Conservation (phyloP, 2,329 filamentous ascomycete species). For the Pestalotiopsis sp. region DNA sequence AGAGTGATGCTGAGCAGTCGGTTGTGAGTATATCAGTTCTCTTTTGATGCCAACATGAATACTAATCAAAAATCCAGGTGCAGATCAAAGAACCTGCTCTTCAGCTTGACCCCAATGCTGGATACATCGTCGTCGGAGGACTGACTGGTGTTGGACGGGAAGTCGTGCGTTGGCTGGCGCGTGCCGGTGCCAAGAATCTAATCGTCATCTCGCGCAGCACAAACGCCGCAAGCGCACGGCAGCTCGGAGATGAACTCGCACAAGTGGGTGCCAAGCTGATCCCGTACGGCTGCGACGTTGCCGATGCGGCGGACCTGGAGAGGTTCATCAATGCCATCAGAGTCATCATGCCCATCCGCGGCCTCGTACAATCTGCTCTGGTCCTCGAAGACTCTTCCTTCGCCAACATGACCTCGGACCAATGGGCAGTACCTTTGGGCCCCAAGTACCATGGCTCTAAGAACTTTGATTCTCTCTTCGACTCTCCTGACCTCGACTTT, state of each 20-base stretch:
- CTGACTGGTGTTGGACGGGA: slow-evolving; percentile 30
- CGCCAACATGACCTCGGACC: slow-evolving; percentile 13
- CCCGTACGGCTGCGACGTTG: not conserved
- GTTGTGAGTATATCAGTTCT: not conserved
- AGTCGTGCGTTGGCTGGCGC: slow-evolving; percentile 25
- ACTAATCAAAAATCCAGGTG: not conserved
- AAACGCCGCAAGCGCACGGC: slow-evolving; percentile 5
- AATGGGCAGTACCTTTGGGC: slow-evolving; percentile 1
- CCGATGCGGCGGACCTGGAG: not conserved
- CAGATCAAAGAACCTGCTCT: not conserved
- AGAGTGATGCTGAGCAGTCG: not conserved
- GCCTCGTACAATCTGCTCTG: slow-evolving; percentile 1
- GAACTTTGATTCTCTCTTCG: slow-evolving; percentile 23
- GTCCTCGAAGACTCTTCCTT: slow-evolving; percentile 12
- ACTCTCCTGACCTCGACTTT: slow-evolving; percentile 12
- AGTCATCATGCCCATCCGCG: slow-evolving; percentile 8
- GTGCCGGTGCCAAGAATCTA: slow-evolving; percentile 22
- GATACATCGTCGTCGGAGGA: slow-evolving; percentile 31
- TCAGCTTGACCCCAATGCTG: slow-evolving; percentile 19
- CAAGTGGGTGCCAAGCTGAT: not conserved
- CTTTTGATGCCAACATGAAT: not conserved
- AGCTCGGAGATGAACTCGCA: slow-evolving; percentile 8
- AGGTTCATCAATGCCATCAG: not conserved
- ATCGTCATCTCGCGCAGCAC: slow-evolving; percentile 22
- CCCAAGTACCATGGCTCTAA: slow-evolving; percentile 15